phyloP scores from a whole-genome alignment of 345 rosid species.

The Lepidium africanum region DNA sequence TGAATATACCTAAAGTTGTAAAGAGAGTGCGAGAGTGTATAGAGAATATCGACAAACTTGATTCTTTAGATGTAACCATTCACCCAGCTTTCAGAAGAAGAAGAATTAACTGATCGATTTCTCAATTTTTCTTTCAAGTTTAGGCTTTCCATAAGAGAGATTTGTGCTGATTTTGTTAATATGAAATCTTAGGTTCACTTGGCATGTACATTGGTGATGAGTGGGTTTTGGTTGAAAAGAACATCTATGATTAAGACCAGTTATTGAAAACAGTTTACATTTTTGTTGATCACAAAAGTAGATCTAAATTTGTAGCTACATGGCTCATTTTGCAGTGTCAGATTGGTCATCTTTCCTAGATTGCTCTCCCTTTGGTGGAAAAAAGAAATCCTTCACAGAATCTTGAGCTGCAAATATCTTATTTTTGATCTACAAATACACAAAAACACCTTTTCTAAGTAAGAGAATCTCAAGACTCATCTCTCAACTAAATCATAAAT shows the following conservation, averaged over 20 bases:
- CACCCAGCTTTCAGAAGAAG: constrained; percentile 47
- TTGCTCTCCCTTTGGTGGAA: constrained; percentile 37
- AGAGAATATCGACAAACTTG: constrained; percentile 41
- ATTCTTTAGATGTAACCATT: constrained; percentile 35
- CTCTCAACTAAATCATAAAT: too few relatives aligned
- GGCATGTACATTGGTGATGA: background rate
- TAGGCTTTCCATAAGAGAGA: background rate
- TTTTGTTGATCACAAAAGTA: background rate
- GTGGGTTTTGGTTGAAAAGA: background rate
- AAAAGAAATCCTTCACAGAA: constrained; percentile 41
- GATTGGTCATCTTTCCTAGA: constrained; percentile 20
- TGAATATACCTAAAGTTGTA: constrained; percentile 39
- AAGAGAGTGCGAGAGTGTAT: constrained; percentile 58
- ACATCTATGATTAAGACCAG: background rate
- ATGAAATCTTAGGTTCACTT: constrained; percentile 2
- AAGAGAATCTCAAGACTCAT: background rate
- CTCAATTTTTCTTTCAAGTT: background rate
- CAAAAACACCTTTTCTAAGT: background rate
- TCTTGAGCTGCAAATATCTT: constrained; percentile 39
- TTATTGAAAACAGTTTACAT: background rate
- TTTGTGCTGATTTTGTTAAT: background rate
- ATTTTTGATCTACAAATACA: constrained; percentile 45
- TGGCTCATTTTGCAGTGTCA: background rate
- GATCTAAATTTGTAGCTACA: background rate
- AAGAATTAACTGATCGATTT: background rate